Percentiles rank a stretch among this genome's conserved stretches.
Evolutionary conservation across 495 filamentous ascomycete genomes (phyloP).

Genomic region (Cladorrhinum samala): DNA sequence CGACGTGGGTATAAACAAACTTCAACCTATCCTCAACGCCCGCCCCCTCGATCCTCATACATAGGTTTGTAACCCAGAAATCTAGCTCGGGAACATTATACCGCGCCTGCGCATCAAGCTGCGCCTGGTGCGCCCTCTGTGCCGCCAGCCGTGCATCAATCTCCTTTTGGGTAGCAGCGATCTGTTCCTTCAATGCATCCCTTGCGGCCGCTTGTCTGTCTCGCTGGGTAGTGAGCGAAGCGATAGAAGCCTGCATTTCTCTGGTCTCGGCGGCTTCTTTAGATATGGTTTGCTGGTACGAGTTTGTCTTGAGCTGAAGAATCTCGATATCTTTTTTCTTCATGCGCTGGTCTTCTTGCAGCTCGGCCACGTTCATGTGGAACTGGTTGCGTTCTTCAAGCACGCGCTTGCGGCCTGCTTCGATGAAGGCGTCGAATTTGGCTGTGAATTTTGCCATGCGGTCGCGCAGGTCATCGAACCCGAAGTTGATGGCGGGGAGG

Average conservation of each 20-base stretch:
- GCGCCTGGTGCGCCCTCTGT: conserved; percentile 48
- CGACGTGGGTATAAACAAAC: conserved; percentile 83
- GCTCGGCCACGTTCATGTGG: conserved; percentile 78
- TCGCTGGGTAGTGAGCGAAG: conserved; percentile 64
- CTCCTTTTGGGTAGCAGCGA: conserved; percentile 68
- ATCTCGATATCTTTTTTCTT: conserved; percentile 83
- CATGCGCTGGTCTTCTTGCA: conserved; percentile 89
- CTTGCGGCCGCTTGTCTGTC: conserved; percentile 67
- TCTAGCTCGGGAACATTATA: conserved; percentile 87
- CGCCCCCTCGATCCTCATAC: conserved; percentile 83
- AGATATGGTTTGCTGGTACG: conserved; percentile 70
- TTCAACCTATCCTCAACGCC: conserved; percentile 79
- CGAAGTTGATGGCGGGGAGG: conserved; percentile 87
- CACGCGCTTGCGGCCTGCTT: conserved; percentile 78
- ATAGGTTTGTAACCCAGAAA: conserved; percentile 90
- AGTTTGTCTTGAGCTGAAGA: conserved; percentile 65
- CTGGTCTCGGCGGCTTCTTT: conserved; percentile 83
- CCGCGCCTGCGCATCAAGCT: conserved; percentile 70
- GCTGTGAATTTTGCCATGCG: conserved; percentile 91
- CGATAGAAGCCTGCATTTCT: conserved; percentile 81
- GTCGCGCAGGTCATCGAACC: conserved; percentile 90
- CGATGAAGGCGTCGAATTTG: conserved; percentile 90
- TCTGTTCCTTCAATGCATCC: conserved; percentile 69
- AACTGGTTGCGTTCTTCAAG: conserved; percentile 92
- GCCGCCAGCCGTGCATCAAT: conserved; percentile 48